phyloP scores from a whole-genome alignment of 305 asterid genomes.

The Solanum hybrid region DNA sequence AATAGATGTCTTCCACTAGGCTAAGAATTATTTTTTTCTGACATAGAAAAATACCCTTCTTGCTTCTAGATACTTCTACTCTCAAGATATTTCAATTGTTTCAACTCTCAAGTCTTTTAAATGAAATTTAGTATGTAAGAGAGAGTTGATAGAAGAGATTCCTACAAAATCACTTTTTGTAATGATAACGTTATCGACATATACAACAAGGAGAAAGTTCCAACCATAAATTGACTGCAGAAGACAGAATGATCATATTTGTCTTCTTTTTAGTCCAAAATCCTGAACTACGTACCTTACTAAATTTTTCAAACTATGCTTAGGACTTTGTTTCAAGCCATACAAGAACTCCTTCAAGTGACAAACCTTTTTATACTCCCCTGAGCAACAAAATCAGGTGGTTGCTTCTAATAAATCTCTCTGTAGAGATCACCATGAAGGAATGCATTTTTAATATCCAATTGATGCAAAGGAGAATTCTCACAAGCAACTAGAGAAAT shows the following conservation, averaged over 20 bases:
- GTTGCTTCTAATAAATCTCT: neutral
- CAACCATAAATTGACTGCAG: too few relatives aligned
- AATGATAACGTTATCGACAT: neutral
- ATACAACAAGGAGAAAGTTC: neutral
- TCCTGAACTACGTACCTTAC: neutral
- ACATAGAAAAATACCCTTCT: neutral
- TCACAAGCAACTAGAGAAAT: neutral
- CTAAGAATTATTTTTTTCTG: neutral
- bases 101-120: neutral
- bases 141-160: too few relatives aligned
- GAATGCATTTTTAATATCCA: neutral
- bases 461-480: neutral
- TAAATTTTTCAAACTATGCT: neutral
- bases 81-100: neutral
- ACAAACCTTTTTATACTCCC: neutral
- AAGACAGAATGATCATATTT: neutral
- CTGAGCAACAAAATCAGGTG: neutral
- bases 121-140: neutral
- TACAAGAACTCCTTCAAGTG: neutral
- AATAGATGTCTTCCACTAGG: neutral
- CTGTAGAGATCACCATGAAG: fast-evolving
- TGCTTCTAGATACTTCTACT: neutral
- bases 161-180: neutral
- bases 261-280: neutral
- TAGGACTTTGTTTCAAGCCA: neutral